Evolutionary conservation across 352 stramenopile species (phyloP), one percentile per base, ranked within the genome.

Genomic region (Globisporangium middletonii): DNA sequence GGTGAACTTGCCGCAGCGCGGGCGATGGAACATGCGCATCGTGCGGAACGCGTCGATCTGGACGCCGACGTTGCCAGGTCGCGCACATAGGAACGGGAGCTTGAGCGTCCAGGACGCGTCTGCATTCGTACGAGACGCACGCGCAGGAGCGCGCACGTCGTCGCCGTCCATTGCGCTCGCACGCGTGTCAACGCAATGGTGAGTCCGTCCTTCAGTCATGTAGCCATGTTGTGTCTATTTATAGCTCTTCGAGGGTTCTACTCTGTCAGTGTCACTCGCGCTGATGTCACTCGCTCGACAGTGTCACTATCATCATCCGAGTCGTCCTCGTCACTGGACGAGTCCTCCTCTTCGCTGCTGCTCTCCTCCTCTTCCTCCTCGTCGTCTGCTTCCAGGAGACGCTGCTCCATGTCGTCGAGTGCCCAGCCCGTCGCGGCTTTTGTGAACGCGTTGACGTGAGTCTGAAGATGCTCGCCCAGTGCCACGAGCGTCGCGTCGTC

Each of bases 371-470:
- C 57, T 23, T 59, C 52, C 0, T 43, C 52, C 7, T 75, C 72
- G 23, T 47, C 49, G 1, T 56, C 48, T 1, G 62, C 58, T 56
- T 86, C 65, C 8, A 77, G 50, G 6, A 92, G 59, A 59, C 69
- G 75, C n/a, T 53, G 64, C 60, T 95, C 85, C 35, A 95, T 74
- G 50, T 92, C 79, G 27, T 85, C 70, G 7, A 95, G 63, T 0
- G 76, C 83, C 85, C 85, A 95, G 35, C 83, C 83, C 6, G 73
- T 89, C n/a, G 86, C 64, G 7, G 53, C 66, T 53, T 95, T 95
- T 12, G 51, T 62, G 48, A 95, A 92, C 9, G 50, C 54, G n/a
- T 45, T 44, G 5, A 81, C 33, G 37, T 68, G 53, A 0, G 38
- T 50, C 6, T 61, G 52, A 3, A 93, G 49, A 11, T 79, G 65